These are phyloP conservation scores for Linnemannia elongata DNA, from an alignment of 192 early-diverging fungal genomes.

Conservation along the genomic window DNA sequence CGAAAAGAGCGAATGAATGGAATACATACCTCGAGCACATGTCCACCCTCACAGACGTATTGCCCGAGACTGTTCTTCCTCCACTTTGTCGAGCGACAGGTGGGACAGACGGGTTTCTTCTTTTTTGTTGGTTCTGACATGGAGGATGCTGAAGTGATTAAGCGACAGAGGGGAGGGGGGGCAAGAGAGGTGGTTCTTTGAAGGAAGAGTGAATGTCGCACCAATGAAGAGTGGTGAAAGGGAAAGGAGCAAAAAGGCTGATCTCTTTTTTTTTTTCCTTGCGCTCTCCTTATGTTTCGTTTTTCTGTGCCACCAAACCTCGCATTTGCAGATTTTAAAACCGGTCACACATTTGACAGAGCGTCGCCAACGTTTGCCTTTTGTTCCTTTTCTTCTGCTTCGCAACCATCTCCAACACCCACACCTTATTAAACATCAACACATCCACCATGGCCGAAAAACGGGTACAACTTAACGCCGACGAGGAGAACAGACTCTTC, in stretches of 20 bases:
- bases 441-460: conserved; percentile 28
- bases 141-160: background rate
- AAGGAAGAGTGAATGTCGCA: background rate
- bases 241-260: background rate
- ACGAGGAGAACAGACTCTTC: conserved; percentile 51
- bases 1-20: background rate
- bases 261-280: background rate
- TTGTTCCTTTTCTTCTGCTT: background rate
- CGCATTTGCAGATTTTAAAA: background rate
- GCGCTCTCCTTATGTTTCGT: background rate
- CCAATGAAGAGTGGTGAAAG: background rate
- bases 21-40: conserved; percentile 31
- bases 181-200: background rate
- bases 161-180: background rate
- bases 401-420: background rate
- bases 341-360: background rate
- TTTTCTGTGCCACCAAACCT: background rate
- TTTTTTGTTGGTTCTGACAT: background rate
- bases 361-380: no score
- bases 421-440: background rate
- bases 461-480: conserved; percentile 46
- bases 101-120: conserved; percentile 29
- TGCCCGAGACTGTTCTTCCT: conserved; percentile 35
- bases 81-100: conserved; percentile 25
- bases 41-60: conserved; percentile 42